Evolutionary conservation across 108 stramenopile genomes (phyloP).

Genomic region (Cyclotella sp.): DNA sequence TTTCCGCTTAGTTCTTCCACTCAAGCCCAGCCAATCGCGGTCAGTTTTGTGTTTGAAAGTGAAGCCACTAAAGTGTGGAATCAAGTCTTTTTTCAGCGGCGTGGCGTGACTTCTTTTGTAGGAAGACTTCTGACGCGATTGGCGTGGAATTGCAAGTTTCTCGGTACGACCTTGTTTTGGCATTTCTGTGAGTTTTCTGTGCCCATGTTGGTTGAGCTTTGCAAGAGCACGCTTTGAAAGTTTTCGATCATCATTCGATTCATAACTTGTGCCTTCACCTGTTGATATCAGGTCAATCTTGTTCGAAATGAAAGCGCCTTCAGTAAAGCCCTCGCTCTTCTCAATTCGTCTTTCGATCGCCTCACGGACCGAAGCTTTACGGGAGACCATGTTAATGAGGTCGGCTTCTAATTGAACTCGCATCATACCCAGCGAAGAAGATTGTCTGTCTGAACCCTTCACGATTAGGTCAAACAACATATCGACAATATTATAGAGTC

Average conservation of each 20-base stretch:
- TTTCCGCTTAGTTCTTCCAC: constrained; percentile 29
- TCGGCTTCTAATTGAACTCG: constrained; percentile 68
- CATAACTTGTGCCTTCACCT: constrained; percentile 7
- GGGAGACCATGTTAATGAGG: constrained; percentile 55
- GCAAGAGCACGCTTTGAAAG: constrained; percentile 35
- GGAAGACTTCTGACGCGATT: neutral
- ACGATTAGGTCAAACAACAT: constrained; percentile 51
- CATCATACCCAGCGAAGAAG: constrained; percentile 38
- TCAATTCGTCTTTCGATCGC: constrained; percentile 44
- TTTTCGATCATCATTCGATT: constrained; percentile 28
- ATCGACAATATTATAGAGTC: constrained; percentile 53
- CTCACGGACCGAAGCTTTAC: constrained; percentile 58
- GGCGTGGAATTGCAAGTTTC: neutral
- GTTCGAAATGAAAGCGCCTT: constrained; percentile 13
- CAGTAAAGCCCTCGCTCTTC: constrained; percentile 37
- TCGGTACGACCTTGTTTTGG: neutral
- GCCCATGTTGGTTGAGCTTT: constrained; percentile 4
- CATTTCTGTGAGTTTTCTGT: neutral
- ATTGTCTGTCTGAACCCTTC: constrained; percentile 20
- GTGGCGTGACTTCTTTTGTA: neutral
- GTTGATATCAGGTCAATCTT: constrained; percentile 25
- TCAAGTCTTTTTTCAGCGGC: constrained; percentile 34
- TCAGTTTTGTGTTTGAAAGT: constrained; percentile 57
- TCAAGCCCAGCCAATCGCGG: constrained; percentile 60
- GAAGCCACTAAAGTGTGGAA: constrained; percentile 65